Evolutionary conservation across 148 eudicot species (phyloP), one percentile per base, ranked within the genome.

Genomic region (Fallopia convolvulus): DNA sequence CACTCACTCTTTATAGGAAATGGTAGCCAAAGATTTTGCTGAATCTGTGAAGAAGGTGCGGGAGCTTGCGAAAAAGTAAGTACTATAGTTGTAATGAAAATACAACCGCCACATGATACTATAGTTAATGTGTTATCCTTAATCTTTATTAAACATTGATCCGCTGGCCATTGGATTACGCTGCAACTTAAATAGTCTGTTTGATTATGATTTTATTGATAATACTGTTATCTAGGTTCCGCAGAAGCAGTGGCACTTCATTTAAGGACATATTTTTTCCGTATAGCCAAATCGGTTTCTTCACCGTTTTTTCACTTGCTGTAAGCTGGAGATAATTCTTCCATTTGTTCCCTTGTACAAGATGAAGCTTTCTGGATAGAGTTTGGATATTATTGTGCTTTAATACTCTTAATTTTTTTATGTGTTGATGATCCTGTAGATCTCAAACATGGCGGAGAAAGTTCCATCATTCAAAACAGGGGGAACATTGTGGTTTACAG

Each of bases 381-480:
- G 1, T 17, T 77, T 50, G 20, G 13, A 53, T 46, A 58, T 15
- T 55, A 74, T 20, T 14, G 50, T 58, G 3, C 18, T 46, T 48
- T 0, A 30, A 72, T 18, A 18, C 49, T 17, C 36, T 50, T 36
- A 3, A 3, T 36, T 2, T 74, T 55, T 76, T 47, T 32, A 23
- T 47, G 50, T 6, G 18, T 47, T 76, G 56, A 61, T 11, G 17
- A 70, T 65, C 61, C 41, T 82, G 80, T 85, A 93, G 97, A 83
- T 91, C 72, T 41, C 70, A 13, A 93, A 93, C 85, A 89, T 93
- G 97, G 92, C 85, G 53, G 93, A 89, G 65, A 90, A 90, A 77
- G 97, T 93, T 66, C 95, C 94, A 47, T 93, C 97, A 72, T 82
- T 91, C 48, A 87, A 88, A 84, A 75, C 81, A 39, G 97, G 95